phyloP scores from a whole-genome alignment of 805 yeast genomes.

The Starmerella sirachaensis region DNA sequence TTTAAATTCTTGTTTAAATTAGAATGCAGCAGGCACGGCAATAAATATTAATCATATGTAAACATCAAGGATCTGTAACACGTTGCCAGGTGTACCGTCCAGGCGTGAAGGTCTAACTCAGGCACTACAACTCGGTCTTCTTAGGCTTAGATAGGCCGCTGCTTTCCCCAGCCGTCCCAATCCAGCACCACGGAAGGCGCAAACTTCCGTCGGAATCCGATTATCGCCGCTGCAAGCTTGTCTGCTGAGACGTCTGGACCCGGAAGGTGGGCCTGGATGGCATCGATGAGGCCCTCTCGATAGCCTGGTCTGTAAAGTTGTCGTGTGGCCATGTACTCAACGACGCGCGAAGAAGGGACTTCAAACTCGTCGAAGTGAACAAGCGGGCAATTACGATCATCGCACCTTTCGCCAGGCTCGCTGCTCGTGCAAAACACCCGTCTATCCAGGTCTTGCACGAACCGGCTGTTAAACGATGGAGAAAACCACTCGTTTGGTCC shows the following conservation, averaged over 20 bases:
- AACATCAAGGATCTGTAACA: too few relatives aligned
- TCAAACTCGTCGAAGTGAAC: slow-evolving; percentile 20
- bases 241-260: slow-evolving; percentile 6
- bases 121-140: slow-evolving; percentile 8
- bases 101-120: too few relatives aligned
- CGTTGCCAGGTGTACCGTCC: too few relatives aligned
- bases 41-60: too few relatives aligned
- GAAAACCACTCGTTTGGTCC: slow-evolving; percentile 14
- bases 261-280: slow-evolving; percentile 4
- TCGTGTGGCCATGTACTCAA: slow-evolving; percentile 18
- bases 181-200: slow-evolving; percentile 11
- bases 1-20: too few relatives aligned
- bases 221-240: slow-evolving; percentile 13
- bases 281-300: slow-evolving; percentile 10
- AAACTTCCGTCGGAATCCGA: slow-evolving; percentile 8
- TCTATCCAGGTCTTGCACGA: slow-evolving; percentile 9
- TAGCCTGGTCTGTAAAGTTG: slow-evolving; percentile 7
- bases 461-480: slow-evolving; percentile 18
- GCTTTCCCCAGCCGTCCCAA: slow-evolving; percentile 9
- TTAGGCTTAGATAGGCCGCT: neutral
- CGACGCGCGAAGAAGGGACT: slow-evolving; percentile 5
- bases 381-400: slow-evolving; percentile 9
- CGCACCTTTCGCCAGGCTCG: slow-evolving; percentile 9
- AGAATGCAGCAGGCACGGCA: too few relatives aligned
- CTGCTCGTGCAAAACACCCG: slow-evolving; percentile 17